Evolutionary conservation across 2,329 filamentous ascomycete species (phyloP).

Genomic region (Iodosphaeria phyllophila): DNA sequence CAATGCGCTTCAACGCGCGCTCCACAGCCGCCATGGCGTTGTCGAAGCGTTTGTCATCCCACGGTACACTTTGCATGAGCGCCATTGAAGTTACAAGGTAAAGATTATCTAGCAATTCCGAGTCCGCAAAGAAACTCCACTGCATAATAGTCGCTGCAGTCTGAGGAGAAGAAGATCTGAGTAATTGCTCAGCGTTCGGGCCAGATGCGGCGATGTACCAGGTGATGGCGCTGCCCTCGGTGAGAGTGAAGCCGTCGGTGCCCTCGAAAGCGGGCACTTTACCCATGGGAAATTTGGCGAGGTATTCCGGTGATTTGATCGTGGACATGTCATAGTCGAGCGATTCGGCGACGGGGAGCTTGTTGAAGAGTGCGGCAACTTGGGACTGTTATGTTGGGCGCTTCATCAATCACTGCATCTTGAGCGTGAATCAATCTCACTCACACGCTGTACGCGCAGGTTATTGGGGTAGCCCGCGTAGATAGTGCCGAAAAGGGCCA

Average conservation of each 20-base stretch:
- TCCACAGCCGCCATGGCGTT: slow-evolving; percentile 5
- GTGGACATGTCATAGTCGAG: slow-evolving; percentile 20
- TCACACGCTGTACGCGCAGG: slow-evolving; percentile 17
- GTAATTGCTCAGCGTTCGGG: slow-evolving; percentile 21
- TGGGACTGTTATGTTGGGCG: slow-evolving; percentile 9
- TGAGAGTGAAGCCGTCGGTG: slow-evolving; percentile 24
- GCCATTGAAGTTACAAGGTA: slow-evolving; percentile 9
- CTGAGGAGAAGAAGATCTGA: slow-evolving; percentile 14
- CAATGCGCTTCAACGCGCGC: slow-evolving; percentile 13
- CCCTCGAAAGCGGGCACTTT: slow-evolving; percentile 30
- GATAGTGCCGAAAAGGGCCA: slow-evolving; percentile 21
- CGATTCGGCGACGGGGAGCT: slow-evolving; percentile 14
- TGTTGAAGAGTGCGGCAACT: slow-evolving; percentile 19
- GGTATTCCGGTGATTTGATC: slow-evolving; percentile 25
- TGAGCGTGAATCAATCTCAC: background rate
- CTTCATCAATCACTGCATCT: background rate
- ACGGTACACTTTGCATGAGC: slow-evolving; percentile 11
- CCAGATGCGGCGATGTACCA: slow-evolving; percentile 25
- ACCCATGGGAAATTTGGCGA: slow-evolving; percentile 30
- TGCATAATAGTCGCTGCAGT: slow-evolving; percentile 22
- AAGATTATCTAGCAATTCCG: slow-evolving; percentile 12
- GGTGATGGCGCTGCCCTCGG: slow-evolving; percentile 27
- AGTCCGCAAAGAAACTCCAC: slow-evolving; percentile 24
- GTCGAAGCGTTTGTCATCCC: slow-evolving; percentile 10
- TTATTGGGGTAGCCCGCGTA: slow-evolving; percentile 18